These are phyloP conservation scores for Fusarium sp. DNA, from an alignment of 2,329 filamentous ascomycete genomes.

Conservation along the genomic window DNA sequence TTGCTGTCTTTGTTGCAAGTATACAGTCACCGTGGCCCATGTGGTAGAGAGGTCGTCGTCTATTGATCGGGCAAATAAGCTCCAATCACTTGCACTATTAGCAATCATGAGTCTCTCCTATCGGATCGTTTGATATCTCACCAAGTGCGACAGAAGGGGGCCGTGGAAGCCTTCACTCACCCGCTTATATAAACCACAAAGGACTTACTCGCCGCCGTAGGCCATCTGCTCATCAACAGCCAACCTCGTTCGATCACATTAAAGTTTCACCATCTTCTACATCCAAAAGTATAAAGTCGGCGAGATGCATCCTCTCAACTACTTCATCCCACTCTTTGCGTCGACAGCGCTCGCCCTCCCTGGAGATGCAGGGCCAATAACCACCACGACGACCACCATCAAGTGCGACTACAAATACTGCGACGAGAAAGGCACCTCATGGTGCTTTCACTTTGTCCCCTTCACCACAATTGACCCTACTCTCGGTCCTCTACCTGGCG, in stretches of 20 bases:
- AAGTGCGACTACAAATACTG: conserved; percentile 53
- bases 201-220: neutral
- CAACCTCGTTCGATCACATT: neutral
- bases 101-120: neutral
- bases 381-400: conserved; percentile 28
- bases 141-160: neutral
- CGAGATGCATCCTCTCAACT: conserved; percentile 17
- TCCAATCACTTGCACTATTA: neutral
- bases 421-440: conserved; percentile 49
- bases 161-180: conserved; percentile 16
- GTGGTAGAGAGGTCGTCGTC: neutral
- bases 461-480: conserved; percentile 50
- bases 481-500: conserved; percentile 52
- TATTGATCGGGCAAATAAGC: conserved; percentile 24
- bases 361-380: conserved; percentile 1
- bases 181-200: conserved; percentile 1
- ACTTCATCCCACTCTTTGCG: conserved; percentile 13
- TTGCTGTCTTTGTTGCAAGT: conserved; percentile 7
- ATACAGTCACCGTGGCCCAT: conserved; percentile 1
- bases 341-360: conserved; percentile 19
- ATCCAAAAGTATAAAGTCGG: neutral
- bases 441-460: conserved; percentile 55
- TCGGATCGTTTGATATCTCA: neutral
- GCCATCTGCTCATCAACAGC: neutral
- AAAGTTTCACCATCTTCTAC: neutral